Conservation (phyloP, 2,329 filamentous ascomycete genomes). For the Fusarium sp. region DNA sequence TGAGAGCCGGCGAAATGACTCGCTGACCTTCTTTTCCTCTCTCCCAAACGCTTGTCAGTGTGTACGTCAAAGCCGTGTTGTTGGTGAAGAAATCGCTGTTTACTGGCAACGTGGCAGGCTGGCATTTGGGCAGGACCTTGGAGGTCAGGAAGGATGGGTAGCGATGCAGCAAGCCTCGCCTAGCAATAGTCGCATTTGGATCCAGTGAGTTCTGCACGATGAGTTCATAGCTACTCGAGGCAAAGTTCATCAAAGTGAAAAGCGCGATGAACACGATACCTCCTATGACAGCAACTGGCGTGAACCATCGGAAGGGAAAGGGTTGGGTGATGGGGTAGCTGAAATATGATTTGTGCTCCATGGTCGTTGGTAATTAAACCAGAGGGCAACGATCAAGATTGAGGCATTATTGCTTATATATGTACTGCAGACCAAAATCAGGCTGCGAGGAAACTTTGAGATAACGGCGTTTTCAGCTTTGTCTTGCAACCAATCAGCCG, state of each 20-base stretch:
- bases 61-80: neutral
- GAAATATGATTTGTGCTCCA: neutral
- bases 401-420: neutral
- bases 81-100: neutral
- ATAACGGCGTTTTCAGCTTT: neutral
- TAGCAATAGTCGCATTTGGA: neutral
- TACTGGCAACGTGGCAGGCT: neutral
- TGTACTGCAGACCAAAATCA: neutral
- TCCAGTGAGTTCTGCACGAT: neutral
- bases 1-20: neutral
- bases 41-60: neutral
- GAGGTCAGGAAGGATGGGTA: neutral
- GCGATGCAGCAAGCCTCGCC: neutral
- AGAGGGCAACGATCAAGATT: rapidly evolving
- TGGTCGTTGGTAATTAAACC: rapidly evolving
- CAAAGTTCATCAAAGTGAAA: neutral
- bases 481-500: neutral
- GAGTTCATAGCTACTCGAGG: neutral
- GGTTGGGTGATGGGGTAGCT: neutral
- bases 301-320: neutral
- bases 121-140: neutral
- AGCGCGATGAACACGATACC: neutral
- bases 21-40: neutral
- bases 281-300: neutral
- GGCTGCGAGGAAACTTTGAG: neutral